A percentile compares a stretch with the other conserved stretches of the same genome.
These are phyloP conservation scores for Epipyxis sp. DNA, from an alignment of 108 stramenopile species.

Conservation along the genomic window DNA sequence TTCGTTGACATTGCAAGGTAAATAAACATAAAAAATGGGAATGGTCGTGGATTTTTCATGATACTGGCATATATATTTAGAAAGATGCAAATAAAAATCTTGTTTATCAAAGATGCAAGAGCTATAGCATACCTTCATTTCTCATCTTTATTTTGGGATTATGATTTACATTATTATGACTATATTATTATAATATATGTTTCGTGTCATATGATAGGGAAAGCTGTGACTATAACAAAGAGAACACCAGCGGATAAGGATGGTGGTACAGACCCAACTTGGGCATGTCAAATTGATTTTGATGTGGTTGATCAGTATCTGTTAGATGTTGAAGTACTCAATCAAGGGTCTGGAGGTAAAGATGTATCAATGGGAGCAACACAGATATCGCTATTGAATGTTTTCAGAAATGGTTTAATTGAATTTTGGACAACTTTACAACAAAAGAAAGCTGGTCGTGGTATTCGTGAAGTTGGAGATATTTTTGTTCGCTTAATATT, in stretches of 20 bases:
- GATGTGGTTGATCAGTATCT: conserved; percentile 66
- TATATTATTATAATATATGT: too few relatives aligned
- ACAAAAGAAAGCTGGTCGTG: conserved; percentile 33
- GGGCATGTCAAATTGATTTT: conserved; percentile 45
- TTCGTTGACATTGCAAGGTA: conserved; percentile 52
- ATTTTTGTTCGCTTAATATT: conserved; percentile 59
- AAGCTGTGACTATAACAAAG: conserved; percentile 31
- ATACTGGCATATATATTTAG: too few relatives aligned
- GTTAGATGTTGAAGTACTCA: conserved; percentile 61
- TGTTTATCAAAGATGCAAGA: too few relatives aligned
- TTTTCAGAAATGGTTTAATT: conserved; percentile 59
- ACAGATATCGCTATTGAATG: conserved; percentile 59
- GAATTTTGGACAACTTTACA: conserved; percentile 54
- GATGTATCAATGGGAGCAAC: conserved; percentile 61
- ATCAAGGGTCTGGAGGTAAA: conserved; percentile 53
- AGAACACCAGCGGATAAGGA: conserved; percentile 59
- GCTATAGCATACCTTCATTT: too few relatives aligned
- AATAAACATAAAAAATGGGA: too few relatives aligned
- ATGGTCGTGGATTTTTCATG: too few relatives aligned
- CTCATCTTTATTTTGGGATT: too few relatives aligned
- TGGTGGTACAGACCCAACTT: conserved; percentile 46
- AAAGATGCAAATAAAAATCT: too few relatives aligned
- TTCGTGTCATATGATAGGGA: too few relatives aligned
- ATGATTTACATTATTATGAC: too few relatives aligned
- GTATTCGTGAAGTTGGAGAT: conserved; percentile 47